Percentiles rank a stretch among this genome's conserved stretches.
Evolutionary conservation across 2,329 filamentous ascomycete species (phyloP).

Genomic region (Neopestalotiopsis clavispora): DNA sequence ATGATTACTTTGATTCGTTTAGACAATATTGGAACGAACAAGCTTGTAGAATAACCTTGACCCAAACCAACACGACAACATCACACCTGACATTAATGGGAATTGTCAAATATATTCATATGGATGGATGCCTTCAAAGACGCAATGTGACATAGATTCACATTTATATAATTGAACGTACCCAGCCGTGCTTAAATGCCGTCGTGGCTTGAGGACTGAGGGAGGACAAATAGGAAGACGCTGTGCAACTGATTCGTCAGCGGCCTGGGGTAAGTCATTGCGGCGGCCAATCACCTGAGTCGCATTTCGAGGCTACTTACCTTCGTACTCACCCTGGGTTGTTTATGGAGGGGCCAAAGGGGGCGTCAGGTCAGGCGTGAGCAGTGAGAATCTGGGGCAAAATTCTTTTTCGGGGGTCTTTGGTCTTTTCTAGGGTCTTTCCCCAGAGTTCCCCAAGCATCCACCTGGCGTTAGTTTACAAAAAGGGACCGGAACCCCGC

Average conservation of each 20-base stretch:
- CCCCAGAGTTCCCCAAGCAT: neutral
- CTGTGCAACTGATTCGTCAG: conserved; percentile 5
- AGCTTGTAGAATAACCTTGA: no score
- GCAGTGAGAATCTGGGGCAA: neutral
- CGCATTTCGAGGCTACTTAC: neutral
- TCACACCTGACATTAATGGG: no score
- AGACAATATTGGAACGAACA: no score
- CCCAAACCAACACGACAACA: no score
- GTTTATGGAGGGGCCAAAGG: neutral
- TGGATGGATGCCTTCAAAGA: no score
- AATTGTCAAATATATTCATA: no score
- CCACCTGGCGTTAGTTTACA: neutral
- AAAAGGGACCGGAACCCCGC: conserved; percentile 11
- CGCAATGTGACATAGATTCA: neutral
- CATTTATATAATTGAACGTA: neutral
- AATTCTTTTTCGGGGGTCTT: neutral
- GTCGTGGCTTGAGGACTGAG: neutral
- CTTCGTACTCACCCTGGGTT: neutral
- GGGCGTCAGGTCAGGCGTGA: no score
- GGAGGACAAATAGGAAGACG: neutral
- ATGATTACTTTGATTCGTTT: no score
- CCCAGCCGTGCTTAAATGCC: neutral
- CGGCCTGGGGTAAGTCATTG: neutral
- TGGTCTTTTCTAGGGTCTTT: neutral
- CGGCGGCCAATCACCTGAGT: conserved; percentile 1